Conservation (phyloP, 768 basidiomycete species). For the Mycena crocata region DNA sequence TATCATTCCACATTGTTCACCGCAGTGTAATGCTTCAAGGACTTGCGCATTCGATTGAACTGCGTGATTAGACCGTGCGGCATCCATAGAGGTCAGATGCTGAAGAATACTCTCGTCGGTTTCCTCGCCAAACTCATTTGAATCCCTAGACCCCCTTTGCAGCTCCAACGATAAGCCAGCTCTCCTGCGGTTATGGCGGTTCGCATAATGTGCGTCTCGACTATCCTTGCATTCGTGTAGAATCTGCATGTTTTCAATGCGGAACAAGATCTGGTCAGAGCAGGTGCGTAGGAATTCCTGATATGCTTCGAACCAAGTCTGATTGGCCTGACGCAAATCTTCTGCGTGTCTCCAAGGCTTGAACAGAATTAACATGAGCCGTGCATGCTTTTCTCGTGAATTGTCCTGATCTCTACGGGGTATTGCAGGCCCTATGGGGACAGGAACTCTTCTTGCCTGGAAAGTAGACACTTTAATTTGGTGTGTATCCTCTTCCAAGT, state of each 20-base stretch:
- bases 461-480: neutral
- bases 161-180: neutral
- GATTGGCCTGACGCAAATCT: neutral
- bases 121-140: neutral
- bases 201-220: neutral
- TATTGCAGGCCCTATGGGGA: neutral
- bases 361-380: neutral
- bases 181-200: neutral
- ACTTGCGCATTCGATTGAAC: neutral
- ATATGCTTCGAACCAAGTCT: neutral
- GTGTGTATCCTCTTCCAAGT: neutral
- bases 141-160: neutral
- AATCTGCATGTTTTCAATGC: constrained; percentile 19
- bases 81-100: neutral
- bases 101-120: neutral
- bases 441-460: neutral
- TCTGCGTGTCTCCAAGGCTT: neutral
- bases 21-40: too few relatives aligned
- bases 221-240: constrained; percentile 9
- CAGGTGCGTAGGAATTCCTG: neutral
- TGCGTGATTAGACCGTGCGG: too few relatives aligned
- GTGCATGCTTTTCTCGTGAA: neutral
- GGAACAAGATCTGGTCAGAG: constrained; percentile 20
- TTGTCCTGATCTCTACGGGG: neutral
- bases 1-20: too few relatives aligned